Evolutionary conservation across 2,329 filamentous ascomycete species (phyloP).

Genomic region (Malbranchea zuffiana): DNA sequence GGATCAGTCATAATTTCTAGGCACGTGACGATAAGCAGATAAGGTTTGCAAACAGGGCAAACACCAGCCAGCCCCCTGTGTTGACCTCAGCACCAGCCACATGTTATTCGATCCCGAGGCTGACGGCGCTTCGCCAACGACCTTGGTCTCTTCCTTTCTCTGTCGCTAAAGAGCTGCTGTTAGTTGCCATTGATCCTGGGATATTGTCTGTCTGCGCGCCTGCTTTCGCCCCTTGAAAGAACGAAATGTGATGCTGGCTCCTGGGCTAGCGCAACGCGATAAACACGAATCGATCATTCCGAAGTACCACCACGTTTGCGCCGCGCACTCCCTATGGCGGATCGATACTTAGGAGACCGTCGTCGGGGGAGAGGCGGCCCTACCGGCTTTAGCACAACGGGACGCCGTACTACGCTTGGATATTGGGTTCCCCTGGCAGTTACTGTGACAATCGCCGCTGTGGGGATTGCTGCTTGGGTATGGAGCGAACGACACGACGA

Average conservation of each 20-base stretch:
- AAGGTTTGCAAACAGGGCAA: slow-evolving; percentile 22
- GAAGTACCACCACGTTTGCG: slow-evolving; percentile 19
- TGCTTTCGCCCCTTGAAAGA: slow-evolving; percentile 12
- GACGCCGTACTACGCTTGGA: slow-evolving; percentile 37
- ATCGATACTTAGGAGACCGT: slow-evolving; percentile 27
- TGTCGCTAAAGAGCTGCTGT: too few species aligned
- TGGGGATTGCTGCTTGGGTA: slow-evolving; percentile 79
- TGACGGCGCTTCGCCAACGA: slow-evolving; percentile 15
- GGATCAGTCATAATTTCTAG: slow-evolving; percentile 1
- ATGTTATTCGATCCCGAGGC: slow-evolving; percentile 32
- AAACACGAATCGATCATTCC: background rate
- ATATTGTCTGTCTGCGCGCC: too few species aligned
- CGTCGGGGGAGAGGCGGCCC: slow-evolving; percentile 30
- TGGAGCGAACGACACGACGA: slow-evolving; percentile 79
- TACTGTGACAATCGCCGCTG: slow-evolving; percentile 77
- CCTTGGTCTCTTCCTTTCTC: too few species aligned
- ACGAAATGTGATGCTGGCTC: slow-evolving; percentile 25
- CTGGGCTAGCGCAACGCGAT: slow-evolving; percentile 4
- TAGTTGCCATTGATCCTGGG: too few species aligned
- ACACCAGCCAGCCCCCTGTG: slow-evolving; percentile 17
- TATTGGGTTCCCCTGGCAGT: slow-evolving; percentile 85
- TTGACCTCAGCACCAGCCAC: slow-evolving; percentile 26
- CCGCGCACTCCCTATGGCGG: slow-evolving; percentile 29
- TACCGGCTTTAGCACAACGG: slow-evolving; percentile 33
- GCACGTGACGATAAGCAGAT: slow-evolving; percentile 9